Evolutionary conservation across 805 yeast genomes (phyloP).

Genomic region (Yamadazyma laniorum): DNA sequence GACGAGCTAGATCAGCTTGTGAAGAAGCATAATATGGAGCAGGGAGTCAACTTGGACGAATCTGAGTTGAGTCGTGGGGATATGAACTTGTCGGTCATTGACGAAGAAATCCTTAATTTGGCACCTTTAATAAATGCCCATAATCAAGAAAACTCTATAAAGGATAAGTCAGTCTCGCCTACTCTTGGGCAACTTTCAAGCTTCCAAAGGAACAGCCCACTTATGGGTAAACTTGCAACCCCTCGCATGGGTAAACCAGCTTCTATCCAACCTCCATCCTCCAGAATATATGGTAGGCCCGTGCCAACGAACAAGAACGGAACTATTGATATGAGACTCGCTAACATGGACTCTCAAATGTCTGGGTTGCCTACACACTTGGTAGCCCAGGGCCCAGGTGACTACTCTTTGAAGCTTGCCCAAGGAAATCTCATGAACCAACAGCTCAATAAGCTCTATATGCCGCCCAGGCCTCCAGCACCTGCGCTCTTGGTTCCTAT

Average conservation of each 20-base stretch:
- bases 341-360: conserved; percentile 16
- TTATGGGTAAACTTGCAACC: conserved; percentile 32
- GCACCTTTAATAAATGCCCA: conserved; percentile 38
- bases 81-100: conserved; percentile 31
- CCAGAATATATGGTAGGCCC: conserved; percentile 33
- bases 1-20: conserved; percentile 38
- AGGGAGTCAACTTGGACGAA: conserved; percentile 30
- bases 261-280: conserved; percentile 44
- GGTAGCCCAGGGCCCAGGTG: conserved; percentile 17
- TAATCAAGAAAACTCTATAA: conserved; percentile 24
- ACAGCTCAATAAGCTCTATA: conserved; percentile 8
- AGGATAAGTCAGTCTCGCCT: conserved; percentile 1
- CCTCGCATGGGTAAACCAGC: conserved; percentile 48
- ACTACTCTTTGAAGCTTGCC: conserved; percentile 18
- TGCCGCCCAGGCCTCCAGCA: conserved; percentile 31
- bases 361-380: conserved; percentile 22
- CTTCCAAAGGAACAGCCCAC: conserved; percentile 18
- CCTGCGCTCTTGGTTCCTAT: conserved; percentile 24
- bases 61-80: conserved; percentile 19
- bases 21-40: conserved; percentile 33
- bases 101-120: conserved; percentile 40
- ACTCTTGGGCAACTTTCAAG: background rate
- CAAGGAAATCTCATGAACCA: conserved; percentile 16
- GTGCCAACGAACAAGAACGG: conserved; percentile 18
- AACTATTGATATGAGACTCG: conserved; percentile 22